Conservation (phyloP, 768 basidiomycete species). For the Lactifluus pinguis region DNA sequence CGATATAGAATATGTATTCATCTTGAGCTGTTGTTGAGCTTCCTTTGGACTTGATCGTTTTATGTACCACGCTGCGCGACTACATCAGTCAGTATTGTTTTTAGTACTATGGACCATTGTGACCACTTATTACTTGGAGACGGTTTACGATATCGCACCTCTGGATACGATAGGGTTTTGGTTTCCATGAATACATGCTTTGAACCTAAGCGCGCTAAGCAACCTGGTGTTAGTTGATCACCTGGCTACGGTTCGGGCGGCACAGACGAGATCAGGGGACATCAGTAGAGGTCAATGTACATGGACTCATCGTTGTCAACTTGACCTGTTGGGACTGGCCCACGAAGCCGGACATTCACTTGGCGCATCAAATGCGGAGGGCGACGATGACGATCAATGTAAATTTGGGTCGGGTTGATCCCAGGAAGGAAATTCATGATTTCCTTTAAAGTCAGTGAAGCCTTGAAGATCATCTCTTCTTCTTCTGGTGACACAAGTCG, state of each 20-base stretch:
- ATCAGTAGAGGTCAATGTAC: neutral
- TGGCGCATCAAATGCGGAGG: conserved; percentile 23
- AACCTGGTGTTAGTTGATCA: too few species aligned
- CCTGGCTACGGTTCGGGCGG: conserved; percentile 19
- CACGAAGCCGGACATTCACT: neutral
- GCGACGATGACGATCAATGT: conserved; percentile 38
- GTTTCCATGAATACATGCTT: neutral
- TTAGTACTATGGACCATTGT: neutral
- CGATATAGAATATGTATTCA: neutral
- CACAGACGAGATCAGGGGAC: neutral
- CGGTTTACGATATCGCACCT: neutral
- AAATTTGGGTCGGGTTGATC: neutral
- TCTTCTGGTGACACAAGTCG: conserved; percentile 28
- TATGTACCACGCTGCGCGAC: neutral
- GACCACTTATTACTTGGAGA: neutral
- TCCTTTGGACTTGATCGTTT: neutral
- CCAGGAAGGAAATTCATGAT: neutral
- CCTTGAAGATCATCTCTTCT: conserved; percentile 37
- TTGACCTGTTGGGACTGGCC: neutral
- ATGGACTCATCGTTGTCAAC: conserved; percentile 14
- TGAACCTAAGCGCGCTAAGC: conserved; percentile 21
- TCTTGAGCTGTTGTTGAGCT: neutral
- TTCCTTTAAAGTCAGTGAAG: conserved; percentile 30
- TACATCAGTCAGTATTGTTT: neutral
- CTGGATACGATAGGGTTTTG: neutral